phyloP scores from a whole-genome alignment of 1,139 yeast species.

The Suhomyces yuchorum region DNA sequence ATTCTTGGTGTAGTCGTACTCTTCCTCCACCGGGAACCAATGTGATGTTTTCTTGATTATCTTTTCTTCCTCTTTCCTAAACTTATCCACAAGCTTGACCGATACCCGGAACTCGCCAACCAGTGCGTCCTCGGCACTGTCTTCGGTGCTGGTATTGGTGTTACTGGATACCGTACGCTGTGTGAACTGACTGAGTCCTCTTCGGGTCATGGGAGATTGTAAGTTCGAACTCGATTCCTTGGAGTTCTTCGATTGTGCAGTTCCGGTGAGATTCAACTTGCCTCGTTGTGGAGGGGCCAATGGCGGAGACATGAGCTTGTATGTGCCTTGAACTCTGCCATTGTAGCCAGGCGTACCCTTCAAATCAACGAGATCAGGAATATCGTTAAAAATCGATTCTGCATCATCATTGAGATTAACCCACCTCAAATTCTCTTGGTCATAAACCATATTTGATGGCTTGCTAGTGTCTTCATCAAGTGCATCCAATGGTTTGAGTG shows the following conservation, averaged over 20 bases:
- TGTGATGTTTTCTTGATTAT: slow-evolving; percentile 50
- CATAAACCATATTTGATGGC: slow-evolving; percentile 57
- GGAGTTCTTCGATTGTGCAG: background rate
- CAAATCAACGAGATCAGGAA: slow-evolving; percentile 40
- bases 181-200: slow-evolving; percentile 32
- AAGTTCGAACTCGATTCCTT: slow-evolving; percentile 6
- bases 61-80: slow-evolving; percentile 53
- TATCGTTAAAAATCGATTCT: slow-evolving; percentile 54
- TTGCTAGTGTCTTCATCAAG: slow-evolving; percentile 14
- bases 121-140: slow-evolving; percentile 8
- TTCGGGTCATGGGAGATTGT: slow-evolving; percentile 15
- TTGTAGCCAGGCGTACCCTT: slow-evolving; percentile 8
- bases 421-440: slow-evolving; percentile 58
- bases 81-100: slow-evolving; percentile 41
- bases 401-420: slow-evolving; percentile 39
- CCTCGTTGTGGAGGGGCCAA: slow-evolving; percentile 7
- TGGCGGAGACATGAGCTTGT: slow-evolving; percentile 14
- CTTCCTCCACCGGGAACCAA: slow-evolving; percentile 53
- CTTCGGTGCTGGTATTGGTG: slow-evolving; percentile 17
- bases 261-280: background rate
- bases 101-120: slow-evolving; percentile 45
- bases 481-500: slow-evolving; percentile 8
- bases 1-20: slow-evolving; percentile 24
- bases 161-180: slow-evolving; percentile 40
- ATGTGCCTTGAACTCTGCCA: slow-evolving; percentile 3